phyloP scores from a whole-genome alignment of 441 rosid species.

The Jatropha multifida region DNA sequence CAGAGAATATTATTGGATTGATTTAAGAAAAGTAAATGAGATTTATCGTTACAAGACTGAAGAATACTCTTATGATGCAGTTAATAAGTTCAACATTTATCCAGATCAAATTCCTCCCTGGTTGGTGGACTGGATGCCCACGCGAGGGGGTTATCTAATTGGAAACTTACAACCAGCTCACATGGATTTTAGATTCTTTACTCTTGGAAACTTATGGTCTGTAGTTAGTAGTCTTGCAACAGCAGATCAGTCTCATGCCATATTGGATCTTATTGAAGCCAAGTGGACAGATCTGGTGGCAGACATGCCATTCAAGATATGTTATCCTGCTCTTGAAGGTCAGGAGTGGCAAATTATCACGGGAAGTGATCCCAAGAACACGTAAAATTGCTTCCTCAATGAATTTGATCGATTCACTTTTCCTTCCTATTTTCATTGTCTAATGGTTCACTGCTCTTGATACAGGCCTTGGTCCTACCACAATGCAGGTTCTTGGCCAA shows the following conservation, averaged over 20 bases:
- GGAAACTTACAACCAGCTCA: slow-evolving; percentile 96
- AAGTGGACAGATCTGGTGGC: slow-evolving; percentile 89
- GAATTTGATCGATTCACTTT: background rate
- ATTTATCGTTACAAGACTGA: slow-evolving; percentile 93
- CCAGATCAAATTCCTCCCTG: slow-evolving; percentile 95
- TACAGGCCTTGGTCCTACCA: slow-evolving; percentile 95
- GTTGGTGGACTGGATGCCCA: slow-evolving; percentile 96
- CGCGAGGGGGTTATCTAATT: slow-evolving; percentile 81
- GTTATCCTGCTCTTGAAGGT: slow-evolving; percentile 92
- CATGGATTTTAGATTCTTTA: slow-evolving; percentile 90
- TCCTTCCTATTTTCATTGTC: background rate
- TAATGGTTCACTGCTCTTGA: slow-evolving; percentile 17
- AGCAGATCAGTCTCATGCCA: slow-evolving; percentile 72
- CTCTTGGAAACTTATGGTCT: slow-evolving; percentile 90
- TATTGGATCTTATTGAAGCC: slow-evolving; percentile 78
- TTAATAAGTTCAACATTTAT: slow-evolving; percentile 89
- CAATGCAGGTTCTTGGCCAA: slow-evolving; percentile 91
- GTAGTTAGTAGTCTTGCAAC: slow-evolving; percentile 72
- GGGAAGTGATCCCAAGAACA: slow-evolving; percentile 91
- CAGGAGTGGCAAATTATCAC: slow-evolving; percentile 95
- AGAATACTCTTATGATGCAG: slow-evolving; percentile 90
- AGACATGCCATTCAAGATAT: slow-evolving; percentile 88
- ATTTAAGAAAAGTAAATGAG: slow-evolving; percentile 75
- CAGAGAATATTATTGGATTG: slow-evolving; percentile 92
- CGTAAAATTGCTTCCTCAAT: slow-evolving; percentile 45